Evolutionary conservation across 2,329 filamentous ascomycete genomes (phyloP).

Genomic region (Biscogniauxia marginata): DNA sequence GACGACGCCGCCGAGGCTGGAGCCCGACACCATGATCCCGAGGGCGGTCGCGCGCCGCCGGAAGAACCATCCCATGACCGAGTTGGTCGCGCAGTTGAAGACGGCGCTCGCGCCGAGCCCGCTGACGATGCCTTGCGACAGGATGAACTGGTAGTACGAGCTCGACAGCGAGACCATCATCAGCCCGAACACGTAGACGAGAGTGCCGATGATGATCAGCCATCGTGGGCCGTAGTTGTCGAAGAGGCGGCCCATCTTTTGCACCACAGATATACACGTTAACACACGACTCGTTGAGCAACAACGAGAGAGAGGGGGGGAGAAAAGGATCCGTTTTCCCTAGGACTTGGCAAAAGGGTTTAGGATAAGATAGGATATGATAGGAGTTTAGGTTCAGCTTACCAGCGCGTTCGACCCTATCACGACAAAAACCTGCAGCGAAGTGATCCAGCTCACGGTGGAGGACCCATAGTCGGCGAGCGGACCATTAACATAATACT

Average conservation of each 20-base stretch:
- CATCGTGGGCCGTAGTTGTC: constrained; percentile 12
- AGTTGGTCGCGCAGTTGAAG: constrained; percentile 54
- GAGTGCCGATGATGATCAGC: constrained; percentile 49
- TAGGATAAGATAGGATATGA: too few species aligned
- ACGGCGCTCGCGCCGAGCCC: constrained; percentile 40
- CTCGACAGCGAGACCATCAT: constrained; percentile 56
- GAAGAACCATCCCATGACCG: neutral
- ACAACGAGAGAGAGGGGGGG: too few species aligned
- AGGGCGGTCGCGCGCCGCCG: constrained; percentile 52
- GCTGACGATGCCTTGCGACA: constrained; percentile 35
- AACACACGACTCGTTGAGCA: too few species aligned
- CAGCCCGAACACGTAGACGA: constrained; percentile 54
- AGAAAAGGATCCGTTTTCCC: too few species aligned
- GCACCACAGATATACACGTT: too few species aligned
- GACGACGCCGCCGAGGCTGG: constrained; percentile 60
- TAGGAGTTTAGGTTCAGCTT: too few species aligned
- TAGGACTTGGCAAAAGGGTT: too few species aligned
- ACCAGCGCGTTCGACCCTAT: constrained; percentile 41
- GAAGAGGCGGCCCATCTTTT: constrained; percentile 4
- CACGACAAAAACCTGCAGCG: constrained; percentile 46
- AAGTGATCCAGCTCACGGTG: constrained; percentile 57
- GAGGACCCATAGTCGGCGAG: constrained; percentile 47
- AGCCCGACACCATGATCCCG: constrained; percentile 58
- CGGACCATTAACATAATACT: constrained; percentile 51
- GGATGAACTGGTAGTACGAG: constrained; percentile 40